A percentile compares a stretch with the other conserved stretches of the same genome.
Conservation (phyloP, 345 rosid genomes). For the Mercurialis annua region DNA sequence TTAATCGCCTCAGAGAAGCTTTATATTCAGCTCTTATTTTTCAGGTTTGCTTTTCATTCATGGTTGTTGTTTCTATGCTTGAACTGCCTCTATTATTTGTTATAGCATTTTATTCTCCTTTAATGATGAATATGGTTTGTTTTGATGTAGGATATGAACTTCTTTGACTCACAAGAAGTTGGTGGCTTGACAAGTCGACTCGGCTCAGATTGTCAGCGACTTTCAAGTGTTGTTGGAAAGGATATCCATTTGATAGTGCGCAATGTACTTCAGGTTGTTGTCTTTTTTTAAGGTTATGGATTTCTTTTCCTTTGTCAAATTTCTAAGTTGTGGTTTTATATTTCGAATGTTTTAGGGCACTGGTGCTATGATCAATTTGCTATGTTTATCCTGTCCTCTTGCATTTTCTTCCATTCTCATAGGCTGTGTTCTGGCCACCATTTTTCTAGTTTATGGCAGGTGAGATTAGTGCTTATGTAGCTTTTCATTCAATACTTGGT, state of each 20-base stretch:
- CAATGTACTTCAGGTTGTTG: conserved; percentile 47
- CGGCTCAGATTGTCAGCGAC: conserved; percentile 50
- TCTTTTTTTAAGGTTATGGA: background rate
- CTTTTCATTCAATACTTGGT: conserved; percentile 4
- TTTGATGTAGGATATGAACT: conserved; percentile 42
- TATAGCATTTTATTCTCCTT: background rate
- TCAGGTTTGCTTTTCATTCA: conserved; percentile 37
- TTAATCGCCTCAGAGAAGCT: conserved; percentile 43
- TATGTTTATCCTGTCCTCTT: conserved; percentile 55
- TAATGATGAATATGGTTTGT: background rate
- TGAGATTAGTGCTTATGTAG: conserved; percentile 34
- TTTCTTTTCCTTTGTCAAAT: background rate
- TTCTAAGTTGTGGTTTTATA: background rate
- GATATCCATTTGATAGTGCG: conserved; percentile 48
- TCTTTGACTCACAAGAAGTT: conserved; percentile 45
- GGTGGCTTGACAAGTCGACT: conserved; percentile 57
- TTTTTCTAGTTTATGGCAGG: conserved; percentile 45
- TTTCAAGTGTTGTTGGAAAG: conserved; percentile 45
- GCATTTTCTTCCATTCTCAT: conserved; percentile 41
- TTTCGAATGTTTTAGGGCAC: conserved; percentile 39
- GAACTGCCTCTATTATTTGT: background rate
- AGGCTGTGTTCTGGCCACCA: conserved; percentile 37
- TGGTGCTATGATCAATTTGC: conserved; percentile 51
- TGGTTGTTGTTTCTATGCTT: background rate
- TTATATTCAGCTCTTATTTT: conserved; percentile 41